Conservation (phyloP, 768 basidiomycete genomes). For the Suillus paluster region DNA sequence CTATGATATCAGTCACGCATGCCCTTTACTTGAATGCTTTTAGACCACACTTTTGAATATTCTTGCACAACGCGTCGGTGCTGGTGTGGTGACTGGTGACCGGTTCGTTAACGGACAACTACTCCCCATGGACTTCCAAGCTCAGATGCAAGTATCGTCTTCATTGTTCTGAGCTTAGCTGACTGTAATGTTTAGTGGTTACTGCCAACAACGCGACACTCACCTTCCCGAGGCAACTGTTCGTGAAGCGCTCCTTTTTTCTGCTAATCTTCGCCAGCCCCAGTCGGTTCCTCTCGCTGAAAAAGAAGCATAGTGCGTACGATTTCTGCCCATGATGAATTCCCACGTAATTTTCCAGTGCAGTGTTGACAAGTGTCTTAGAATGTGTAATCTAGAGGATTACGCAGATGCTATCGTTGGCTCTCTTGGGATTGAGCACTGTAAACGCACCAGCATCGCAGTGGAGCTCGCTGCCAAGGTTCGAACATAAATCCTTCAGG, state of each 20-base stretch:
- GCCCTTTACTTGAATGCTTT: neutral
- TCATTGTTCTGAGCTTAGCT: slow-evolving; percentile 31
- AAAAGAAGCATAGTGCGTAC: slow-evolving; percentile 77
- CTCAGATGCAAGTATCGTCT: slow-evolving; percentile 53
- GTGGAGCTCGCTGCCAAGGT: slow-evolving; percentile 47
- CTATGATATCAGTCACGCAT: neutral
- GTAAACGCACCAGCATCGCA: slow-evolving; percentile 78
- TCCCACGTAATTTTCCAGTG: neutral
- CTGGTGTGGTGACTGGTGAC: slow-evolving; percentile 44
- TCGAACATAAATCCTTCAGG: neutral
- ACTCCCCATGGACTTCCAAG: slow-evolving; percentile 52
- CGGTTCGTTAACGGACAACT: slow-evolving; percentile 49
- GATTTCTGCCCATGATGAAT: neutral
- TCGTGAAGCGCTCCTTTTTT: slow-evolving; percentile 78
- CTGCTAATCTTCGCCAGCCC: slow-evolving; percentile 80
- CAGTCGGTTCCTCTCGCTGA: slow-evolving; percentile 62
- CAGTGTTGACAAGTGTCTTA: slow-evolving; percentile 58
- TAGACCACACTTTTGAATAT: slow-evolving; percentile 56
- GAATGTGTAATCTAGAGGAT: slow-evolving; percentile 57
- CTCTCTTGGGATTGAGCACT: slow-evolving; percentile 70
- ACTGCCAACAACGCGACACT: slow-evolving; percentile 69
- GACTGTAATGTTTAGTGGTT: slow-evolving; percentile 51
- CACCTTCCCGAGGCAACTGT: slow-evolving; percentile 62
- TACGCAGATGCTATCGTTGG: slow-evolving; percentile 56
- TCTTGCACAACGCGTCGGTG: slow-evolving; percentile 42